Evolutionary conservation across 192 early-diverging fungal species (phyloP).

Genomic region (Coemansia sp.): DNA sequence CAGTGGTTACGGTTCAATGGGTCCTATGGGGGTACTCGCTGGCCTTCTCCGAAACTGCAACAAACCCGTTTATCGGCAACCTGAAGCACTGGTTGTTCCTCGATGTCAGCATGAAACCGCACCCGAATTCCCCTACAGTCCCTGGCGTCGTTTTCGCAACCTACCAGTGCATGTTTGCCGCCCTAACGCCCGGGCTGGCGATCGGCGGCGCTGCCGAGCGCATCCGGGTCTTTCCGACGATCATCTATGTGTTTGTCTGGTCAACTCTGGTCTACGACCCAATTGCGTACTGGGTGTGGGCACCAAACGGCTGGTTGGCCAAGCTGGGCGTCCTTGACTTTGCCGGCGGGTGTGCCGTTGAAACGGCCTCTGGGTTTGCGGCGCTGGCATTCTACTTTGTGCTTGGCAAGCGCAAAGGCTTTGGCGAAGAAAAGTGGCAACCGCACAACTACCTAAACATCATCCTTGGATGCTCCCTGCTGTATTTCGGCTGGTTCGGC

Average conservation of each 20-base stretch:
- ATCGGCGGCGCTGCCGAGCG: conserved; percentile 73
- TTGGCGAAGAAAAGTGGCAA: conserved; percentile 59
- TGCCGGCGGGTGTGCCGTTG: conserved; percentile 87
- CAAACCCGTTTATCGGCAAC: conserved; percentile 71
- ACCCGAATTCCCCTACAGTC: conserved; percentile 60
- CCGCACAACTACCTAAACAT: conserved; percentile 85
- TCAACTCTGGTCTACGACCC: conserved; percentile 71
- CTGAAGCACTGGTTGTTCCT: conserved; percentile 62
- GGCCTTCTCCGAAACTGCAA: conserved; percentile 65
- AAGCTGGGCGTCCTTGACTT: conserved; percentile 77
- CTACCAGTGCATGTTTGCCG: conserved; percentile 83
- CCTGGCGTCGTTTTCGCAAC: conserved; percentile 66
- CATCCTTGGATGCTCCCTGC: conserved; percentile 73
- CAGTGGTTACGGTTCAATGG: conserved; percentile 74
- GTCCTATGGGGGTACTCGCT: conserved; percentile 72
- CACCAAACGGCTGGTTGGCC: conserved; percentile 73
- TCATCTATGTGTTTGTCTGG: conserved; percentile 69
- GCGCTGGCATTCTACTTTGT: conserved; percentile 83
- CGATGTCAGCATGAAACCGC: conserved; percentile 57
- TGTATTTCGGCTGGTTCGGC: conserved; percentile 93
- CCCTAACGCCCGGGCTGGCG: conserved; percentile 68
- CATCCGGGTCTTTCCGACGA: conserved; percentile 66
- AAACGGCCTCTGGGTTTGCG: conserved; percentile 75
- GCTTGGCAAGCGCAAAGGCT: conserved; percentile 73
- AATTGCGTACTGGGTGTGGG: conserved; percentile 84